A percentile compares a stretch with the other conserved stretches of the same genome.
These are phyloP conservation scores for Malus hybrid DNA, from an alignment of 331 rosid species.

Conservation along the genomic window DNA sequence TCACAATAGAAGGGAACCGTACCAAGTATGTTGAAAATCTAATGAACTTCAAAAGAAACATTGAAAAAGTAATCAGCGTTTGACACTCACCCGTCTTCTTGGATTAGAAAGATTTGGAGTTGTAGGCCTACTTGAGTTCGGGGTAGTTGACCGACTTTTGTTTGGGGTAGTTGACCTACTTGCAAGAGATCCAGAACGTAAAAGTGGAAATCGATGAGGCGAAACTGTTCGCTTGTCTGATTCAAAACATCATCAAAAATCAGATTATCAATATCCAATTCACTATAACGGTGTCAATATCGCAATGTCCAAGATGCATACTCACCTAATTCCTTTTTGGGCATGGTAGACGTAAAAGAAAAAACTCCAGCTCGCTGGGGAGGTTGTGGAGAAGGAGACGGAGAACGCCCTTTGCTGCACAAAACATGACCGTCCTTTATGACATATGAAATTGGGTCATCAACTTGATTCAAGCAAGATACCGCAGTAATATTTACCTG, in stretches of 20 bases:
- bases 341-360: constrained; percentile 73
- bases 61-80: background rate
- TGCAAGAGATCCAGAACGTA: constrained; percentile 78
- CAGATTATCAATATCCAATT: background rate
- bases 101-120: constrained; percentile 69
- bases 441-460: background rate
- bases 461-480: constrained; percentile 6
- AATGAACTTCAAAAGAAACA: background rate
- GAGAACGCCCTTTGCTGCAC: constrained; percentile 70
- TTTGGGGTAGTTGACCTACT: constrained; percentile 72
- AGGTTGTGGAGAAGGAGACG: constrained; percentile 54
- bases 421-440: constrained; percentile 2
- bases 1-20: background rate
- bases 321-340: constrained; percentile 67
- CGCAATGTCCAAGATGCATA: constrained; percentile 3
- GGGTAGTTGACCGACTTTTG: constrained; percentile 62
- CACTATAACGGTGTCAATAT: background rate
- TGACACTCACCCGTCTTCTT: constrained; percentile 60
- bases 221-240: constrained; percentile 81
- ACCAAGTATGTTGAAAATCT: background rate
- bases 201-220: constrained; percentile 89
- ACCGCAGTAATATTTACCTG: constrained; percentile 36
- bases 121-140: constrained; percentile 72
- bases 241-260: constrained; percentile 4
- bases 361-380: constrained; percentile 52